Evolutionary conservation across 2,329 filamentous ascomycete genomes (phyloP), one percentile per base, ranked within the genome.

Genomic region (Stylonectria norvegica): DNA sequence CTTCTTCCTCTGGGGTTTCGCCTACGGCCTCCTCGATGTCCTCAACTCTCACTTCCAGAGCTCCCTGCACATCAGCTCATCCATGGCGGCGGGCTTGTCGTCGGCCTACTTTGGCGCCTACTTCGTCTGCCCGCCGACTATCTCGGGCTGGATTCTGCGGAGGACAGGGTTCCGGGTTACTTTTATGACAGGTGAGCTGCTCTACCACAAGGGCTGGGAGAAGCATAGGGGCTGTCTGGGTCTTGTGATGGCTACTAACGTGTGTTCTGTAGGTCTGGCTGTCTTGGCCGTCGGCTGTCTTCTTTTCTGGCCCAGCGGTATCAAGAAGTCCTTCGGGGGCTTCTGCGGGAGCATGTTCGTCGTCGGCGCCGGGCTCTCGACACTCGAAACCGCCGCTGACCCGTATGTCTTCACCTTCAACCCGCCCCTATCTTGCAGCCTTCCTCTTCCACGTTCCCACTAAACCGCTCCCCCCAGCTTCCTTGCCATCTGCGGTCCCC

Each of bases 281-380:
- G 63, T 81, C 5, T 76, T 78, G 45, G 75, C 74, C 6, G 61
- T 80, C 15, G 77, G 75, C n/a, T 71, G 72, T 19, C 62, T 81
- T 19, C 62, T 79, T 34, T 77, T 78, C 43, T 81, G 76, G 78
- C 78, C 78, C 2, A 75, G 72, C 20, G 71, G 73, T 6, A 60
- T 79, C 4, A 68, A 79, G 38, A 62, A 66, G 7, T 74, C 70
- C 1, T 81, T 81, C 49, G 75, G 72, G 3, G 78, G 78, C 17
- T 81, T 80, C 62, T 81, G 77, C 48, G 76, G 71, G 6, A 72
- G 72, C 42, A 79, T 76, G 48, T 78, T 79, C 52, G 56, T 65
- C 37, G 60, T 65, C 25, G 62, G 61, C 18, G 53, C 54, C 20
- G 63, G 63, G 11, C 52, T 65, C 18, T 71, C 71, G 1, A 73